phyloP scores from a whole-genome alignment of 2,329 filamentous ascomycete genomes.

The Penicillium janthinellum region DNA sequence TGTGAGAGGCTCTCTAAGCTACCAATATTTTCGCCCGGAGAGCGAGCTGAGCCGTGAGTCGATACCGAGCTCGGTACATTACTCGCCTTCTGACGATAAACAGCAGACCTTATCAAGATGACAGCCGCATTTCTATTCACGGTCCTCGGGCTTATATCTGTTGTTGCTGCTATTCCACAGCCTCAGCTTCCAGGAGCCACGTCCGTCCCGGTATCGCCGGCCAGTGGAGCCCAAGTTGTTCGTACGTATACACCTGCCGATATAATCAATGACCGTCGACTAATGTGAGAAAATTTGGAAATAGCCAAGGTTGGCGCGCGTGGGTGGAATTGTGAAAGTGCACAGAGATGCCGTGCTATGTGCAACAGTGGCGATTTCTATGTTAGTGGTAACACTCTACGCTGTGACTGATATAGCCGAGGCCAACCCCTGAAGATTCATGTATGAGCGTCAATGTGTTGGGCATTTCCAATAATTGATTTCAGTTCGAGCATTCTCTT shows the following conservation, averaged over 20 bases:
- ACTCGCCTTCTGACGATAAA: not conserved
- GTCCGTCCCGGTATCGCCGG: not conserved
- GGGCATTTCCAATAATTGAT: too few species aligned
- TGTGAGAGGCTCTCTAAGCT: not conserved
- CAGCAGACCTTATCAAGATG: not conserved
- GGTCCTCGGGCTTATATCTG: not conserved
- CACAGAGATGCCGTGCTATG: not conserved
- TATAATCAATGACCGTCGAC: not conserved
- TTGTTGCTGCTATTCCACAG: not conserved
- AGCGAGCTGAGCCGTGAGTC: not conserved
- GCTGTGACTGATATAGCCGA: not conserved
- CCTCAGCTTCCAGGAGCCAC: conserved; percentile 1
- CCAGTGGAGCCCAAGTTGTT: conserved; percentile 3
- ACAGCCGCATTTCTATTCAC: not conserved
- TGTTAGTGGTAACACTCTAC: not conserved
- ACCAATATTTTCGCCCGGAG: not conserved
- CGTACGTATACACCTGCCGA: not conserved
- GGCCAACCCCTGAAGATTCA: too few species aligned
- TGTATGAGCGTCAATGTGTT: too few species aligned
- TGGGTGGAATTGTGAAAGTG: not conserved
- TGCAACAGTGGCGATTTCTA: not conserved
- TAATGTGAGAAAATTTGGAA: not conserved
- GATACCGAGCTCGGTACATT: too few species aligned
- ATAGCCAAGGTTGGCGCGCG: not conserved
- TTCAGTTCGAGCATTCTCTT: too few species aligned